Evolutionary conservation across 2,329 filamentous ascomycete species (phyloP), one percentile per base, ranked within the genome.

Genomic region (Aspergillus alliaceus): DNA sequence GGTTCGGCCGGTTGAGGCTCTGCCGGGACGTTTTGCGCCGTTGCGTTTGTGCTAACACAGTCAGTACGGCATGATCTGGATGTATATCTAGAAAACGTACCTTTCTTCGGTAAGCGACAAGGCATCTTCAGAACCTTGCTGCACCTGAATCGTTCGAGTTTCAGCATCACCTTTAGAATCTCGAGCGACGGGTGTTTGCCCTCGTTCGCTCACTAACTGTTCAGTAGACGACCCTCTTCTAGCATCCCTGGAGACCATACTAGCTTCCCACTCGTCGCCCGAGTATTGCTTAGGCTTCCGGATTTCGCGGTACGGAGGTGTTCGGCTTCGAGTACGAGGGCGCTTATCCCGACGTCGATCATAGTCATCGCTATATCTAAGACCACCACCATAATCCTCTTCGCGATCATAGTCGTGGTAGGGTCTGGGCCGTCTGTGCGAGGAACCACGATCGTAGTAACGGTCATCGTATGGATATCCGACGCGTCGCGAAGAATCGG

Each of bases 151-250:
- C 84, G 85, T 79, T 76, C 78, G 79, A 83, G 77, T 80, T 86
- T 90, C 88, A 89, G 86, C 81, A 80, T 88, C 79, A 78, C 82
- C 73, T 82, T 79, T 86, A 75, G 78, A 76, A 78, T 78, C 73
- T 78, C 77, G 82, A 82, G 81, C 82, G 79, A 77, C 79, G 77
- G 79, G 80, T 79, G 81, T 79, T 74, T 81, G 79, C 77, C 80
- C 83, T 80, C 82, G 83, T 79, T 84, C 86, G 80, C 82, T 86
- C 82, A 83, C 82, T 81, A 80, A 83, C 77, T 83, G 79, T 78
- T 85, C 82, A 77, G 77, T 79, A 73, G 72, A 76, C 71, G 79
- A 74, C 71, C 78, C 80, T 68, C 80, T 78, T 70, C 80, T 73
- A 56, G 67, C 67, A 65, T 73, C 71, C 49, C 66, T 65, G 50